These are phyloP conservation scores for Pecoramyces ruminantium DNA, from an alignment of 192 early-diverging fungal genomes.

Conservation along the genomic window DNA sequence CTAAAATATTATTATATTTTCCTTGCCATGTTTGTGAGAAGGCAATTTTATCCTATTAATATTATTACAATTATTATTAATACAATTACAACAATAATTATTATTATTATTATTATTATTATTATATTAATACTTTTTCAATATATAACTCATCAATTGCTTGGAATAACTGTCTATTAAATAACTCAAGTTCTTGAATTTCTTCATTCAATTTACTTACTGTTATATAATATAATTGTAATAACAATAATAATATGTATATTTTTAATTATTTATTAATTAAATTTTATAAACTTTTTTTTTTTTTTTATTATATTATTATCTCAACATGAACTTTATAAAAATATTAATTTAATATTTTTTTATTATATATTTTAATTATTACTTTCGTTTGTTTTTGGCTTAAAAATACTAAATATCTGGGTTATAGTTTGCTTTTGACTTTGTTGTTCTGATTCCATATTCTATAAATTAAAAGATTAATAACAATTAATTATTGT, in stretches of 20 bases:
- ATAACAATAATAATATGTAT: no score
- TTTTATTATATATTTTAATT: slow-evolving; percentile 6
- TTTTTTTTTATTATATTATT: no score
- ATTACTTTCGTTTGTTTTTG: not conserved
- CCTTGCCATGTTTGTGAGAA: slow-evolving; percentile 51
- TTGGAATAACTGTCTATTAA: slow-evolving; percentile 49
- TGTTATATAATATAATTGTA: no score
- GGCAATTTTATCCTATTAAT: slow-evolving; percentile 26
- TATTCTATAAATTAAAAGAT: not conserved
- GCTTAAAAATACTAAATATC: not conserved
- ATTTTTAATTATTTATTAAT: no score
- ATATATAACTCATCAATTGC: slow-evolving; percentile 67
- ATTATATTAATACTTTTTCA: slow-evolving; percentile 30
- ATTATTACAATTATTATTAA: no score
- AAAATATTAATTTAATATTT: no score
- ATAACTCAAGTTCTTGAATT: slow-evolving; percentile 37
- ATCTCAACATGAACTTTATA: no score
- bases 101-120: not conserved
- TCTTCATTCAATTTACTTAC: slow-evolving; percentile 20
- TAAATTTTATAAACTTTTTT: no score
- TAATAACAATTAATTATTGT: no score
- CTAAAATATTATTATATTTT: slow-evolving; percentile 61
- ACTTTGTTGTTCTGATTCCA: not conserved
- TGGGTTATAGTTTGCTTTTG: not conserved
- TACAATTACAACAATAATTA: not conserved